Conservation (phyloP, 495 filamentous ascomycete species). For the Haplographium delicatum region DNA sequence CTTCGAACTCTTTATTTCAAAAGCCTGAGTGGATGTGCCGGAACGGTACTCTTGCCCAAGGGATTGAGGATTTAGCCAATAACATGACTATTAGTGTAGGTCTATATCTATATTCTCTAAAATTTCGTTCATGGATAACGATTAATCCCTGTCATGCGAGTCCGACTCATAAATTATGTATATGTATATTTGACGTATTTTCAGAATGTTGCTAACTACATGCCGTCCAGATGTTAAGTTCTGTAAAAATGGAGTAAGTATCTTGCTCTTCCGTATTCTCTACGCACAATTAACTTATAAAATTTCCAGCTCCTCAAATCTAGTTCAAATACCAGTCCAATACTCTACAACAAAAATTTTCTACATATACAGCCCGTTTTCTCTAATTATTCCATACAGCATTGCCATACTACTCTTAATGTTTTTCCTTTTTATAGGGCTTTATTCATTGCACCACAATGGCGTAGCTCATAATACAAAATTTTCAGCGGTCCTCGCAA, state of each 20-base stretch:
- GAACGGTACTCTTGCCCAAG: conserved; percentile 12
- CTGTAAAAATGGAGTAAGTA: too few relatives aligned
- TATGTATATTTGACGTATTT: too few relatives aligned
- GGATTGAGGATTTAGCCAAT: conserved; percentile 17
- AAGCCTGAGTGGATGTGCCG: conserved; percentile 23
- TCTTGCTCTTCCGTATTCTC: too few relatives aligned
- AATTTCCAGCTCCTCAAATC: conserved; percentile 8
- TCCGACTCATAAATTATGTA: too few relatives aligned
- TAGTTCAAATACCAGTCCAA: background rate
- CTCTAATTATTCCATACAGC: conserved; percentile 13
- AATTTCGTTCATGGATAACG: too few relatives aligned
- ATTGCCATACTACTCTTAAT: conserved; percentile 1
- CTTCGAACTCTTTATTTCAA: too few relatives aligned
- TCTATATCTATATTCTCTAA: too few relatives aligned
- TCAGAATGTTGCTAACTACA: too few relatives aligned
- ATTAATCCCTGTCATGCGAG: too few relatives aligned
- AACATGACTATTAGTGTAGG: conserved; percentile 22
- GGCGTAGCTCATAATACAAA: conserved; percentile 9
- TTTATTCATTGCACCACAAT: conserved; percentile 10
- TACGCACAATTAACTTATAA: too few relatives aligned
- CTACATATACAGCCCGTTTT: conserved; percentile 15
- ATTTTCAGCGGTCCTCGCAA: conserved; percentile 18
- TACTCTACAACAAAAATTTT: background rate
- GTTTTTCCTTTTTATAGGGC: background rate
- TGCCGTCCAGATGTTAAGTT: too few relatives aligned